Base-by-base conservation (phyloP, 306 rosid genomes). In the Vachellia pachyceras region DNA sequence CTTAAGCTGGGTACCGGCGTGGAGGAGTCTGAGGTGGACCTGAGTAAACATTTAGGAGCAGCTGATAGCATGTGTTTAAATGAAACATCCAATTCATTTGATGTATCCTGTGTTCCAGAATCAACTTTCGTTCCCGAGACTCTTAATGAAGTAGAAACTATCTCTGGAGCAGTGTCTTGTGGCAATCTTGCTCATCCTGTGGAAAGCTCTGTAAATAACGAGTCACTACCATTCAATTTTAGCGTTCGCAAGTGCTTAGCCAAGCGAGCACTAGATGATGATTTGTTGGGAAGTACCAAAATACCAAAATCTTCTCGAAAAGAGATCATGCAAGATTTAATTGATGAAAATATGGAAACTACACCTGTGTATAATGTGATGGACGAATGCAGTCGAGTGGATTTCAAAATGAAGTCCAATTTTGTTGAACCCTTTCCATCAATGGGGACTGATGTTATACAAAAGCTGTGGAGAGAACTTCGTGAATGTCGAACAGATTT, bases 361-460 rank as follows among this genome's bases (percentile, higher is more conserved):
- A 14, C 86, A 49, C 39, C 70, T 66, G 85, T 47, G 65, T 73
- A 66, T 83, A 83, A 86, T 64, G 78, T 77, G 74, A 84, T 82
- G 90, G 95, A 89, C 75, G 94, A 85, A 76, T 86, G 89, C 82
- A 90, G 91, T 83, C 91, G 91, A 25, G 77, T 84, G 74, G 89
- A 84, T 85, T 88, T 82, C 50, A 82, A 67, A 40, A 52, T 68
- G 52, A 69, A 77, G 22, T 76, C 86, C 18, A 77, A 79, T 33
- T 61, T 49, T 78, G 42, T 84, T 13, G 84, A 92, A 69, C 84
- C 88, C 40, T 79, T 63, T 79, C 69, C 80, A 69, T 65, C 76
- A 13, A 79, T 33, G 68, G 67, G 65, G 40, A 83, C 80, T 47
- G 85, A 91, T 76, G 72, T 69, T 60, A 85, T 91, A 44, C 93